Percentiles rank a stretch among this genome's conserved stretches.
Evolutionary conservation across 2,329 filamentous ascomycete species (phyloP).

Genomic region (Clonostachys sp.): DNA sequence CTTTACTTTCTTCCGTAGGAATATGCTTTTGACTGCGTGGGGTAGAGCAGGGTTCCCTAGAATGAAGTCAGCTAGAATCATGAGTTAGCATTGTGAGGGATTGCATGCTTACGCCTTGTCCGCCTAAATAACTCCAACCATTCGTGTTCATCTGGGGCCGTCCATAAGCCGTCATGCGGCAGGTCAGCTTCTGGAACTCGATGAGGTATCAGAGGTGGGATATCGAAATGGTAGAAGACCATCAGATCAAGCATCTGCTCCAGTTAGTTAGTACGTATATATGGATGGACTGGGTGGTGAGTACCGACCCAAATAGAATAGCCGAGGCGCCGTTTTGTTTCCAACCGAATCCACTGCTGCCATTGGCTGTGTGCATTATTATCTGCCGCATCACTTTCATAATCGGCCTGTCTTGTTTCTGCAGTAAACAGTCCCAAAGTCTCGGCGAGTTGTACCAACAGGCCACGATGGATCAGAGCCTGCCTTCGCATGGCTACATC

Average conservation of each 20-base stretch:
- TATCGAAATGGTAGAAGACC: conserved; percentile 1
- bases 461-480: neutral
- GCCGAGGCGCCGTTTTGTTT: conserved; percentile 5
- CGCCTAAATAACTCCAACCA: neutral
- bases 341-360: conserved; percentile 3
- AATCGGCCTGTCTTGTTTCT: too few relatives aligned
- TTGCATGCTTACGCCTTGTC: too few relatives aligned
- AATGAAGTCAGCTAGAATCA: too few relatives aligned
- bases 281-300: neutral
- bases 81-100: too few relatives aligned
- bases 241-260: conserved; percentile 1
- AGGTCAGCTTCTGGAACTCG: neutral
- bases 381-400: too few relatives aligned
- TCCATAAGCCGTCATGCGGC: conserved; percentile 1
- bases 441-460: neutral
- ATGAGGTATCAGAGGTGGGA: neutral
- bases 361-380: neutral
- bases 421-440: neutral
- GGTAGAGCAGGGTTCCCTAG: too few relatives aligned
- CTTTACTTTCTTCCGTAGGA: conserved; percentile 8
- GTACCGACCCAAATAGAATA: conserved; percentile 8
- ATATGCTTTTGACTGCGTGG: conserved; percentile 4
- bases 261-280: neutral
- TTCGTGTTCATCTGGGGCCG: neutral
- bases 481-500: neutral